Evolutionary conservation across 164 flowering plant genomes (phyloP).

Genomic region (Litsea cubeba): DNA sequence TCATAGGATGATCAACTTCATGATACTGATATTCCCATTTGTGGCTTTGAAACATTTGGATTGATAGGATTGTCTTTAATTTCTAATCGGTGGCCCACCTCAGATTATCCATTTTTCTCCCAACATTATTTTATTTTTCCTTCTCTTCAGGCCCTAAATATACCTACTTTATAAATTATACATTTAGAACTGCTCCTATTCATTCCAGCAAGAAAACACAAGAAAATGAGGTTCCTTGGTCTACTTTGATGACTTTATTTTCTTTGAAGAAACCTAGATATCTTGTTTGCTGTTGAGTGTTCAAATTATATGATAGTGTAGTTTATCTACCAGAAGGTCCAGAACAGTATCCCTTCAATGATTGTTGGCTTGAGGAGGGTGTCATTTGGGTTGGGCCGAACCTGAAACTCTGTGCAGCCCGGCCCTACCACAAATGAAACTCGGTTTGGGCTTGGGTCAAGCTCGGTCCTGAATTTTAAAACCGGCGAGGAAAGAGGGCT

Average conservation of each 20-base stretch:
- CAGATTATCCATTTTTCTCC: neutral
- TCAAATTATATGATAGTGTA: neutral
- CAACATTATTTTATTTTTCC: neutral
- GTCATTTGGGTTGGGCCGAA: no score
- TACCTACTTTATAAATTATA: neutral
- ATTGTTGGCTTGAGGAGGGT: no score
- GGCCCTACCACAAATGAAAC: no score
- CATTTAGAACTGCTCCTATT: neutral
- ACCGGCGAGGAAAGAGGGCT: no score
- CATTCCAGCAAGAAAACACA: neutral
- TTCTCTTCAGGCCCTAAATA: neutral
- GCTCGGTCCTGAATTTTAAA: no score
- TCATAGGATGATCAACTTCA: neutral
- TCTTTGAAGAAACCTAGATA: neutral
- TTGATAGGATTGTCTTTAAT: neutral
- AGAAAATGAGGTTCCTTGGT: neutral
- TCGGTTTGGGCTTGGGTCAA: no score
- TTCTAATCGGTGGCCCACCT: neutral
- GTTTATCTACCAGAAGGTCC: constrained; percentile 4
- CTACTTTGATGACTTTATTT: no score
- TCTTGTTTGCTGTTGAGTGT: neutral
- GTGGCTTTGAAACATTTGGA: neutral
- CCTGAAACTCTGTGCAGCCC: no score
- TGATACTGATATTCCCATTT: neutral
- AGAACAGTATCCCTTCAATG: no score